Percentiles rank a stretch among this genome's conserved stretches.
phyloP scores from a whole-genome alignment of 2,329 filamentous ascomycete species.

The Cylindrodendrum hubeiense region DNA sequence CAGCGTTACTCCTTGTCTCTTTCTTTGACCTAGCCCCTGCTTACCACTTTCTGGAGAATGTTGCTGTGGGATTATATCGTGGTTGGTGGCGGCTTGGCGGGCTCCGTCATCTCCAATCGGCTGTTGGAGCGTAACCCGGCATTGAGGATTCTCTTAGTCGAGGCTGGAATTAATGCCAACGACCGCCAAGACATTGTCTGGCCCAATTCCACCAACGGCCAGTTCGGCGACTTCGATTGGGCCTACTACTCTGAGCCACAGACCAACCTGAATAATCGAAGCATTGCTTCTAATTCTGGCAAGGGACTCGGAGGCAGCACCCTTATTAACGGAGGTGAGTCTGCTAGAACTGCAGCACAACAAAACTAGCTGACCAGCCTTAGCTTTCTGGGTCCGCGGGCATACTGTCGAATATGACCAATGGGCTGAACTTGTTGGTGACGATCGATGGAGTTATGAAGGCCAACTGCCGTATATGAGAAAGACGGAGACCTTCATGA shows the following conservation, averaged over 20 bases:
- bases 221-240: slow-evolving; percentile 49
- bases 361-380: not conserved
- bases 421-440: slow-evolving; percentile 50
- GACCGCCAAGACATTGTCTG: slow-evolving; percentile 42
- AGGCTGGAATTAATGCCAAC: slow-evolving; percentile 51
- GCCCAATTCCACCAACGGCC: slow-evolving; percentile 44
- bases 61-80: slow-evolving; percentile 51
- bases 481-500: slow-evolving; percentile 31
- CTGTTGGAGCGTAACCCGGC: slow-evolving; percentile 40
- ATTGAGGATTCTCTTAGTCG: slow-evolving; percentile 52
- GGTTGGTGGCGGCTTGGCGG: slow-evolving; percentile 53
- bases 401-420: slow-evolving; percentile 57
- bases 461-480: slow-evolving; percentile 44
- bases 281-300: slow-evolving; percentile 42
- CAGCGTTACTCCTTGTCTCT: not conserved
- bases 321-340: slow-evolving; percentile 16
- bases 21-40: not conserved
- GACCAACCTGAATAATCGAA: slow-evolving; percentile 38
- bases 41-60: not conserved
- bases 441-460: slow-evolving; percentile 58
- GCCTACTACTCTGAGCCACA: slow-evolving; percentile 48
- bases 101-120: slow-evolving; percentile 52
- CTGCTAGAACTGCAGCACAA: not conserved
- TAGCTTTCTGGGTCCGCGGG: slow-evolving; percentile 55
- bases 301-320: slow-evolving; percentile 56